These are phyloP conservation scores for Ensete ventricosum DNA, from an alignment of 176 grass and related monocot genomes.

Conservation along the genomic window DNA sequence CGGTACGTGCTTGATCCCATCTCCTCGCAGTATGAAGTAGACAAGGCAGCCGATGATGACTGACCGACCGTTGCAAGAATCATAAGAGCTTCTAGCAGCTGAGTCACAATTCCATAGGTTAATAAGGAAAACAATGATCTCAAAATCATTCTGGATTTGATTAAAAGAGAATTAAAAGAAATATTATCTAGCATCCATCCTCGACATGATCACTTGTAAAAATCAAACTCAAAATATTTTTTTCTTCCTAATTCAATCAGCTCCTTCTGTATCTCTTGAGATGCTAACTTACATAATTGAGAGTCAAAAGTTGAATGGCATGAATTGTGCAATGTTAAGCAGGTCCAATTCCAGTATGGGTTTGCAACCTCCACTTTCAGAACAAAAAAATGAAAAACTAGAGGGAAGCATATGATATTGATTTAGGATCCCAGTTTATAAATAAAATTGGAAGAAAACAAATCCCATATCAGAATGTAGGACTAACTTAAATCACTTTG, in stretches of 20 bases:
- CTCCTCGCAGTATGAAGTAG: slow-evolving; percentile 49
- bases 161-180: background rate
- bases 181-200: too few relatives aligned
- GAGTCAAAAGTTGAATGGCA: background rate
- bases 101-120: slow-evolving; percentile 20
- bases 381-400: background rate
- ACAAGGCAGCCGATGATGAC: slow-evolving; percentile 29
- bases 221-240: background rate
- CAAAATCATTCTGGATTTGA: background rate
- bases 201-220: background rate
- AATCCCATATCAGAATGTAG: too few relatives aligned
- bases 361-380: background rate
- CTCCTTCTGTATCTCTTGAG: background rate
- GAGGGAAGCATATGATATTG: background rate
- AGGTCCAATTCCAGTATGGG: background rate
- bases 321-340: background rate
- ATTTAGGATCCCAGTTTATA: background rate
- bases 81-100: slow-evolving; percentile 42
- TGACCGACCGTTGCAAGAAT: slow-evolving; percentile 33
- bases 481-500: too few relatives aligned
- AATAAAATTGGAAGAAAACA: too few relatives aligned
- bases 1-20: slow-evolving; percentile 64
- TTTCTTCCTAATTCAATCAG: background rate
- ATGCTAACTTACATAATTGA: background rate
- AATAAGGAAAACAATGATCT: slow-evolving; percentile 13